Percentiles rank a stretch among this genome's conserved stretches.
These are phyloP conservation scores for Chalciporus sphaerocephalus DNA, from an alignment of 768 basidiomycete species.

Conservation along the genomic window DNA sequence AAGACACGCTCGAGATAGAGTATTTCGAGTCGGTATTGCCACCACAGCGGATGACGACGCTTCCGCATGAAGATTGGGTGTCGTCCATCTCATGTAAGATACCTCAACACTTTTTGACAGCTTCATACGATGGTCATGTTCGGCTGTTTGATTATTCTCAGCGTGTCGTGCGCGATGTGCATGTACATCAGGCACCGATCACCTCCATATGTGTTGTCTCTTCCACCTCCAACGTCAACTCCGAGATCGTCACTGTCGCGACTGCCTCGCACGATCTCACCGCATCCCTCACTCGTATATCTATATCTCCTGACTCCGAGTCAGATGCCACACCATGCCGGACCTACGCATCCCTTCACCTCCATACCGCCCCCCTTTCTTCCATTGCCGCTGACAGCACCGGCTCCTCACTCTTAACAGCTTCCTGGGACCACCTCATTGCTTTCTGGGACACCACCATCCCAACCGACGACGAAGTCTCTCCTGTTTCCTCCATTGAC, in stretches of 20 bases:
- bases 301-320: conserved; percentile 27
- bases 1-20: conserved; percentile 89
- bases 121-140: conserved; percentile 76
- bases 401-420: conserved; percentile 68
- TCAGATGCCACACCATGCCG: conserved; percentile 3
- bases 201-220: conserved; percentile 61
- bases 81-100: conserved; percentile 65
- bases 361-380: conserved; percentile 81
- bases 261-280: conserved; percentile 79
- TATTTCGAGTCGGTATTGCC: conserved; percentile 89
- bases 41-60: conserved; percentile 71
- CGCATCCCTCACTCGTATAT: conserved; percentile 51
- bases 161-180: conserved; percentile 45
- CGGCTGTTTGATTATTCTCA: conserved; percentile 72
- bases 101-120: conserved; percentile 55
- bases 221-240: conserved; percentile 1
- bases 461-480: conserved; percentile 61
- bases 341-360: conserved; percentile 63
- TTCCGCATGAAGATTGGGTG: conserved; percentile 93
- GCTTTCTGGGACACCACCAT: conserved; percentile 73
- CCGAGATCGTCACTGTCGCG: conserved; percentile 44
- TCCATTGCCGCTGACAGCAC: conserved; percentile 53
- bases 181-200: conserved; percentile 60
- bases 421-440: conserved; percentile 84
- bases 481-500: conserved; percentile 12